Evolutionary conservation across 2,329 filamentous ascomycete species (phyloP).

Genomic region (Xylariaceae sp.): DNA sequence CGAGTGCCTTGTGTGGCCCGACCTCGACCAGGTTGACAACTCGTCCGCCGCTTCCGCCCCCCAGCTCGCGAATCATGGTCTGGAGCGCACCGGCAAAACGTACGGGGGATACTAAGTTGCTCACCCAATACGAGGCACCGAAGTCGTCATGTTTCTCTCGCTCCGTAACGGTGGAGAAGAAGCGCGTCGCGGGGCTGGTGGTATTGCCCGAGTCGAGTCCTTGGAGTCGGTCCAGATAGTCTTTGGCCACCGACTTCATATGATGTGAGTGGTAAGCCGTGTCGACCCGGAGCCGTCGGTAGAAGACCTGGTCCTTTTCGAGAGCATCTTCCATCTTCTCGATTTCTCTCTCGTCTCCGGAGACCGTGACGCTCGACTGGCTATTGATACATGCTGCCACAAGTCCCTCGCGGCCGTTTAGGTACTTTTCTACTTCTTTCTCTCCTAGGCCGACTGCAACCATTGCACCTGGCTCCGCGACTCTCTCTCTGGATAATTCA

Average conservation of each 20-base stretch:
- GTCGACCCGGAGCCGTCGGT: slow-evolving; percentile 20
- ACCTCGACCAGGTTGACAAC: slow-evolving; percentile 8
- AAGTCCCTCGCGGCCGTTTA: neutral
- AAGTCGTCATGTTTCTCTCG: neutral
- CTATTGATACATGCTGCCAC: slow-evolving; percentile 29
- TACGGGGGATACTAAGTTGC: slow-evolving; percentile 2
- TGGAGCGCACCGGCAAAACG: slow-evolving; percentile 1
- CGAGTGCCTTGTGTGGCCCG: slow-evolving; percentile 11
- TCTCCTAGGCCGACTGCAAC: slow-evolving; percentile 1
- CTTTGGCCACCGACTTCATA: slow-evolving; percentile 29
- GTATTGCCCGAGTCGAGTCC: neutral
- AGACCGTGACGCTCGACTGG: slow-evolving; percentile 29
- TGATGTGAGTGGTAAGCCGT: slow-evolving; percentile 39
- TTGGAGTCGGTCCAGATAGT: neutral
- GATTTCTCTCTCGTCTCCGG: slow-evolving; percentile 24
- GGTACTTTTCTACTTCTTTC: neutral
- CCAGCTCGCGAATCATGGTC: neutral
- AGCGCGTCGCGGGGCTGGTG: neutral
- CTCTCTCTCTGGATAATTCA: neutral
- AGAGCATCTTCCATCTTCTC: slow-evolving; percentile 11
- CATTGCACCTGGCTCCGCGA: slow-evolving; percentile 24
- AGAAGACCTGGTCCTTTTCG: slow-evolving; percentile 20
- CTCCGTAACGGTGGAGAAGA: slow-evolving; percentile 3
- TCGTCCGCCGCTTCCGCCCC: neutral
- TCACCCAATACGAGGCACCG: slow-evolving; percentile 7